A percentile compares a stretch with the other conserved stretches of the same genome.
These are phyloP conservation scores for Ceratobasidium sp. DNA, from an alignment of 1,284 basidiomycete genomes.

Conservation along the genomic window DNA sequence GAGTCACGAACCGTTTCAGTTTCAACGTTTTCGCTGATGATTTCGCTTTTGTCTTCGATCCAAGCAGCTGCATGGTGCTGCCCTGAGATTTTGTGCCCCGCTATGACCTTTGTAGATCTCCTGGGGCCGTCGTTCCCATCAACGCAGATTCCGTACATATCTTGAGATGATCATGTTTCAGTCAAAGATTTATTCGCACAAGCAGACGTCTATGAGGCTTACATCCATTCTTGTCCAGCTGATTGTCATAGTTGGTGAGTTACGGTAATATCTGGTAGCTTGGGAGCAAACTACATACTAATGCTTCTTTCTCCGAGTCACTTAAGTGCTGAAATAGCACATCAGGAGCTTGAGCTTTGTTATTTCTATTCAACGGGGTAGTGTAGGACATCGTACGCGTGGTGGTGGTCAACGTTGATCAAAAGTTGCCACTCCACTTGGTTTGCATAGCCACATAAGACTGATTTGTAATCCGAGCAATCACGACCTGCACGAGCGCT, in stretches of 20 bases:
- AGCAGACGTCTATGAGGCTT: neutral
- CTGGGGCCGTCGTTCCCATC: conserved; percentile 17
- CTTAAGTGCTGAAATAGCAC: neutral
- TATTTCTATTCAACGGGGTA: neutral
- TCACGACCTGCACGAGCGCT: neutral
- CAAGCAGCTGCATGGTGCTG: neutral
- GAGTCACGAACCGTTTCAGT: neutral
- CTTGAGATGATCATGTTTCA: neutral
- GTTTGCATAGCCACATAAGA: neutral
- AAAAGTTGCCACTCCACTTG: conserved; percentile 17
- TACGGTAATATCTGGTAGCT: neutral
- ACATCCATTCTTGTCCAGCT: conserved; percentile 2
- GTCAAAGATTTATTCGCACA: neutral
- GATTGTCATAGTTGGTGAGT: neutral
- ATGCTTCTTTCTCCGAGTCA: neutral
- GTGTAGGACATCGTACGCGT: neutral
- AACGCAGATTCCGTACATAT: conserved; percentile 13
- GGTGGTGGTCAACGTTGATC: neutral
- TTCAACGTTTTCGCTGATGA: neutral
- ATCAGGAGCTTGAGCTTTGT: neutral
- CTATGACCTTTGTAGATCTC: neutral
- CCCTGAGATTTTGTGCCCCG: neutral
- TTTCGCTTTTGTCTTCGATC: neutral
- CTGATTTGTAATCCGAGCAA: neutral
- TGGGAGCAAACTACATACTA: neutral